Evolutionary conservation across 768 basidiomycete species (phyloP).

Genomic region (Roridomyces roridus): DNA sequence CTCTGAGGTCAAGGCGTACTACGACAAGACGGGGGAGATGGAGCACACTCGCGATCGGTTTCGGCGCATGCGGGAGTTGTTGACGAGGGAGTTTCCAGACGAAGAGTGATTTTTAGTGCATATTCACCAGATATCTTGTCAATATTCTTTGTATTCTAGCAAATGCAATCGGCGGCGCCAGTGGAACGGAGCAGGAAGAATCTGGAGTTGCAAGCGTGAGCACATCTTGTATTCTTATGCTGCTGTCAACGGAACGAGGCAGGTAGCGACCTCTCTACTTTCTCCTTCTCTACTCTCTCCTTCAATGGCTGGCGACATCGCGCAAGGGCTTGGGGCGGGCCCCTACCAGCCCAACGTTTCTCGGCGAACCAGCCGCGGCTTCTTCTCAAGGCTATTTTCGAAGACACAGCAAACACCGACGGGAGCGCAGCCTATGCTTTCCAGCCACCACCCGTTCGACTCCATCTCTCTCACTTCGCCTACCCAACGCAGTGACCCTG

Average conservation of each 20-base stretch:
- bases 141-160: neutral
- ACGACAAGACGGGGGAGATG: constrained; percentile 77
- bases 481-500: constrained; percentile 11
- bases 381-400: constrained; percentile 20
- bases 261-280: neutral
- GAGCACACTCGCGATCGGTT: constrained; percentile 68
- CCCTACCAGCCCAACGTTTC: neutral
- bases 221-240: too few relatives aligned
- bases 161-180: too few relatives aligned
- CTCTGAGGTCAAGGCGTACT: constrained; percentile 81
- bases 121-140: neutral
- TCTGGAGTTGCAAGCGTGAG: too few relatives aligned
- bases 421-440: neutral
- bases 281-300: neutral
- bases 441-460: constrained; percentile 7
- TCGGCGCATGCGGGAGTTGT: constrained; percentile 65
- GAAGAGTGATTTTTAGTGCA: constrained; percentile 24
- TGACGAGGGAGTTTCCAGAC: constrained; percentile 44
- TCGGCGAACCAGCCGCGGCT: constrained; percentile 16
- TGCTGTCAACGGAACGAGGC: neutral
- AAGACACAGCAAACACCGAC: constrained; percentile 1
- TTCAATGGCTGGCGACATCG: neutral
- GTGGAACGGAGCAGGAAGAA: too few relatives aligned
- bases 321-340: too few relatives aligned
- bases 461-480: constrained; percentile 15